Conservation (phyloP, 75 land plant species). For the Sequoiadendron giganteum region DNA sequence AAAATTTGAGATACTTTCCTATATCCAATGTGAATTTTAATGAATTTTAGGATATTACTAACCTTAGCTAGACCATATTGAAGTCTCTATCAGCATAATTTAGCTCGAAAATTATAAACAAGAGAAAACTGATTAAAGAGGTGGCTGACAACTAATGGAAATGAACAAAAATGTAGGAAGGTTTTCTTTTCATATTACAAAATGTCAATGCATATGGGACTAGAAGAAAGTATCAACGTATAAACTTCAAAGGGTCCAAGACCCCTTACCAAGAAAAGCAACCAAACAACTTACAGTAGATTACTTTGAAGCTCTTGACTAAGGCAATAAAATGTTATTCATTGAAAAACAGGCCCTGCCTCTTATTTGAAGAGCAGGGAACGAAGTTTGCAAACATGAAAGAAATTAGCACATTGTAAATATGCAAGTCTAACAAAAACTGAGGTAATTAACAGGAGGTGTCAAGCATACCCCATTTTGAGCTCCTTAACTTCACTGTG, state of each 20-base stretch:
- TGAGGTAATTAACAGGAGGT: not conserved
- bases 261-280: not conserved
- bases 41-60: not conserved
- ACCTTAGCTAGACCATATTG: no score
- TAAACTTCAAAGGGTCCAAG: not conserved
- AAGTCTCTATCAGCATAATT: not conserved
- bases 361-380: not conserved
- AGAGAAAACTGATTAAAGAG: not conserved
- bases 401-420: not conserved
- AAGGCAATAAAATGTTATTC: not conserved
- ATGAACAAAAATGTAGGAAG: no score
- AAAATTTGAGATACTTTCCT: not conserved
- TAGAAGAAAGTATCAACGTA: not conserved
- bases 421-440: not conserved
- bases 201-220: not conserved
- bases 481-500: conserved; percentile 89
- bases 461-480: conserved; percentile 83
- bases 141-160: not conserved
- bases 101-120: no score
- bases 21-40: not conserved
- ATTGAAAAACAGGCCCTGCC: not conserved
- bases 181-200: not conserved
- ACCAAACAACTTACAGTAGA: not conserved
- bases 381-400: not conserved
- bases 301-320: not conserved